Evolutionary conservation across 306 rosid genomes (phyloP).

Genomic region (Cyclanthera cordifolia): DNA sequence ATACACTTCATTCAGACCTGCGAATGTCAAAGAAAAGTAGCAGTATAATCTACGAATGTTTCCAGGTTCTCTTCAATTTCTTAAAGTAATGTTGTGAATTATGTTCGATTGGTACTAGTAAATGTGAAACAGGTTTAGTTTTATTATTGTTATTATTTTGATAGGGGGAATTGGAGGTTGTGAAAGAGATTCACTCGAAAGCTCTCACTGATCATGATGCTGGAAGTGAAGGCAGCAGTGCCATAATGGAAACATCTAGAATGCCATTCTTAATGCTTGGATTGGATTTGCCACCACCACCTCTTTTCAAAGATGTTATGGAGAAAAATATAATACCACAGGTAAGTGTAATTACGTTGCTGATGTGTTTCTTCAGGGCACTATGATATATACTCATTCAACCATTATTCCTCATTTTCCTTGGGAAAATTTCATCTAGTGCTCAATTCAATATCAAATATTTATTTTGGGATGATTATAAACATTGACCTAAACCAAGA

Average conservation of each 20-base stretch:
- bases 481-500: neutral
- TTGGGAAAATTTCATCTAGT: neutral
- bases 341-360: constrained; percentile 27
- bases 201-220: constrained; percentile 27
- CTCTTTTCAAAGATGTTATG: constrained; percentile 94
- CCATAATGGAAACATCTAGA: constrained; percentile 44
- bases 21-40: constrained; percentile 64
- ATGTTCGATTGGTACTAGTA: constrained; percentile 11
- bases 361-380: neutral
- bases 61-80: constrained; percentile 48
- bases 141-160: neutral
- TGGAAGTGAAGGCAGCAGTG: constrained; percentile 27
- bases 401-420: neutral
- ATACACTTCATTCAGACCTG: constrained; percentile 75
- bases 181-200: constrained; percentile 67
- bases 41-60: constrained; percentile 78
- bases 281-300: constrained; percentile 95
- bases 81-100: constrained; percentile 11
- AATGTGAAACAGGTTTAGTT: neutral
- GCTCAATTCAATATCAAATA: neutral
- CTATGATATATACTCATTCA: neutral
- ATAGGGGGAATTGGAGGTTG: constrained; percentile 95
- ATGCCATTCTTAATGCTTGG: constrained; percentile 97
- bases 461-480: neutral
- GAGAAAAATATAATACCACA: constrained; percentile 98